Evolutionary conservation across 176 grass and related monocot genomes (phyloP).

Genomic region (Panicum miliaceum): DNA sequence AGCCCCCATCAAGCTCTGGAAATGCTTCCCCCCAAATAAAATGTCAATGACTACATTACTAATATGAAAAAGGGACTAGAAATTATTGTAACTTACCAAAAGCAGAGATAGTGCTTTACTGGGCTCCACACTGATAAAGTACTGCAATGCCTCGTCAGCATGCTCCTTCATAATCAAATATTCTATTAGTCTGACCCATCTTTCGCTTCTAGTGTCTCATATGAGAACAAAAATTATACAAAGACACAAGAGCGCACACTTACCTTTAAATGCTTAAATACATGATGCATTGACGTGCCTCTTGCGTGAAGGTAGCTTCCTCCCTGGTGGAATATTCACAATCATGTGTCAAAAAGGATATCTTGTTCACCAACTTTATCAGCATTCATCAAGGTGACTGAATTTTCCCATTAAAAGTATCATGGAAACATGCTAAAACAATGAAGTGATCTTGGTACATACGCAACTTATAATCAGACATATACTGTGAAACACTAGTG

Average conservation of each 20-base stretch:
- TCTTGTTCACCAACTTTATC: background rate
- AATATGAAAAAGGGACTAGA: background rate
- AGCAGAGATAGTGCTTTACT: conserved; percentile 70
- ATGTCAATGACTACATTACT: conserved; percentile 16
- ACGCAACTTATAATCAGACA: conserved; percentile 6
- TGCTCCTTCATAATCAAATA: conserved; percentile 72
- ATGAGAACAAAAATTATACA: conserved; percentile 13
- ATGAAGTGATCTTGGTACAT: background rate
- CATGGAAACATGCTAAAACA: conserved; percentile 26
- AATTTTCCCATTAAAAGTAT: background rate
- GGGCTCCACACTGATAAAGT: conserved; percentile 79
- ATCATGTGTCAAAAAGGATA: conserved; percentile 41
- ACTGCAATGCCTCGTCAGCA: conserved; percentile 87
- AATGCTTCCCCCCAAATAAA: background rate
- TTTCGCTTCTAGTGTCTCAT: conserved; percentile 5
- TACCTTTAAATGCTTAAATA: conserved; percentile 89
- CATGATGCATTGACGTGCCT: conserved; percentile 81
- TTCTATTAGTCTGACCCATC: conserved; percentile 14
- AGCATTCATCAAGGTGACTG: conserved; percentile 1
- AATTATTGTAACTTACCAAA: conserved; percentile 59
- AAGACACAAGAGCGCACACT: conserved; percentile 35
- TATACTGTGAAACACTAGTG: conserved; percentile 4
- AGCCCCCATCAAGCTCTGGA: background rate
- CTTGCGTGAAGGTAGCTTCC: conserved; percentile 87
- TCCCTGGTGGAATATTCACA: conserved; percentile 58